phyloP scores from a whole-genome alignment of 2,329 filamentous ascomycete species.

The Davidsoniella australis region DNA sequence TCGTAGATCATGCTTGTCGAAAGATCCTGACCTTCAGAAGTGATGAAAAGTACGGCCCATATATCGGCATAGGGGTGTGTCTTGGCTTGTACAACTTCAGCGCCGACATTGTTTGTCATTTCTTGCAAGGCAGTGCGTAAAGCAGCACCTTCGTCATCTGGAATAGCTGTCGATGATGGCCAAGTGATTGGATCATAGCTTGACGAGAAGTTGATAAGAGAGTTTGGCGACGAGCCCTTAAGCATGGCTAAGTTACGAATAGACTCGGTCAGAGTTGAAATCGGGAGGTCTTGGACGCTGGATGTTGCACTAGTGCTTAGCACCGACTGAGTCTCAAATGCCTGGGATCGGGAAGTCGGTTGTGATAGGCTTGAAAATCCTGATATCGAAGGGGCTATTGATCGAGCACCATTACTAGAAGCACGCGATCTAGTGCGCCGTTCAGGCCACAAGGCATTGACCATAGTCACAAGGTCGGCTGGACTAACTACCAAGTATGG shows the following conservation, averaged over 20 bases:
- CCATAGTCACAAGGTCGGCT: conserved; percentile 60
- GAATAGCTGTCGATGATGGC: conserved; percentile 16
- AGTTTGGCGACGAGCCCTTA: conserved; percentile 15
- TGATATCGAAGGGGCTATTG: conserved; percentile 48
- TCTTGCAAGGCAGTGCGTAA: conserved; percentile 53
- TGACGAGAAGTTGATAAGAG: background rate
- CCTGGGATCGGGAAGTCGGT: conserved; percentile 43
- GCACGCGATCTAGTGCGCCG: conserved; percentile 45
- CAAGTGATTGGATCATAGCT: background rate
- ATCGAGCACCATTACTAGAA: conserved; percentile 41
- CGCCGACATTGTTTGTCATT: conserved; percentile 48
- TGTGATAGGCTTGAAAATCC: conserved; percentile 53
- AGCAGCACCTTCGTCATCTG: conserved; percentile 47
- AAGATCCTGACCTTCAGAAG: conserved; percentile 51
- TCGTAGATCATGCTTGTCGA: conserved; percentile 59
- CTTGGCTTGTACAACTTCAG: conserved; percentile 45
- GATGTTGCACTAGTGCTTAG: conserved; percentile 59
- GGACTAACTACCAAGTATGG: conserved; percentile 67
- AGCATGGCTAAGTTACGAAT: conserved; percentile 45
- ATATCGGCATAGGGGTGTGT: conserved; percentile 68
- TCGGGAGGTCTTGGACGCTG: conserved; percentile 51
- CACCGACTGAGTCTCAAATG: conserved; percentile 52
- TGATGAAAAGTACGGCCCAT: conserved; percentile 70
- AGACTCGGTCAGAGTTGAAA: conserved; percentile 25
- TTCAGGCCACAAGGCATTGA: conserved; percentile 73